These are phyloP conservation scores for Amanita brunnescens DNA, from an alignment of 768 basidiomycete species.

Conservation along the genomic window DNA sequence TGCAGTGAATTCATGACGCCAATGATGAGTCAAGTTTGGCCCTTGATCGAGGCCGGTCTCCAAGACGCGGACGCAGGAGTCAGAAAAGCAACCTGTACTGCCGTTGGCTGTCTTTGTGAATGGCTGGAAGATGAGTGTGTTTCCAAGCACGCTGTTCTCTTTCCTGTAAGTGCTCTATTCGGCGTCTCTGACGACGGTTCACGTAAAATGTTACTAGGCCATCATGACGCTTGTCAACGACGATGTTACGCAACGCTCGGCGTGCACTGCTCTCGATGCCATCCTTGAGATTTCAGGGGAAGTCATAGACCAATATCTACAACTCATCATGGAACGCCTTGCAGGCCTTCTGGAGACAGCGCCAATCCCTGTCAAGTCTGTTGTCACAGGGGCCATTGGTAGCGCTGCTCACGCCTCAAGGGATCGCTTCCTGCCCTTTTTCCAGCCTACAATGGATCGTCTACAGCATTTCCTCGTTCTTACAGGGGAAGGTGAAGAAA, in stretches of 20 bases:
- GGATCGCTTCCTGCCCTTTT: conserved; percentile 86
- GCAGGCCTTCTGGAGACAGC: conserved; percentile 80
- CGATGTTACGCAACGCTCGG: conserved; percentile 76
- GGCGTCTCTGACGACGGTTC: conserved; percentile 1
- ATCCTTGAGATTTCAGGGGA: conserved; percentile 92
- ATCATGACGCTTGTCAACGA: conserved; percentile 91
- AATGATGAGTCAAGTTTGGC: conserved; percentile 88
- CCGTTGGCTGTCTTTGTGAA: conserved; percentile 93
- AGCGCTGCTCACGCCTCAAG: conserved; percentile 96
- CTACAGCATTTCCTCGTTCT: conserved; percentile 86
- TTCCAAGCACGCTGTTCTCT: conserved; percentile 68
- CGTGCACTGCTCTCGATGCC: conserved; percentile 96
- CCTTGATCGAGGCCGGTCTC: conserved; percentile 83
- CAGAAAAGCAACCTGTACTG: conserved; percentile 91
- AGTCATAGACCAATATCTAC: conserved; percentile 84
- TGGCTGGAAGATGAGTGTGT: conserved; percentile 94
- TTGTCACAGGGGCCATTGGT: conserved; percentile 96
- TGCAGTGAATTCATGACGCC: conserved; percentile 98
- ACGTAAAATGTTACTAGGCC: conserved; percentile 34
- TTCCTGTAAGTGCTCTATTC: conserved; percentile 55
- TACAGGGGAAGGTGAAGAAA: conserved; percentile 83
- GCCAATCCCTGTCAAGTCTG: conserved; percentile 80
- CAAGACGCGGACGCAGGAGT: conserved; percentile 78
- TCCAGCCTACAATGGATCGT: conserved; percentile 82
- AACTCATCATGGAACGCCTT: conserved; percentile 91